Conservation (phyloP, 306 rosid species). For the Notholithocarpus densiflorus region DNA sequence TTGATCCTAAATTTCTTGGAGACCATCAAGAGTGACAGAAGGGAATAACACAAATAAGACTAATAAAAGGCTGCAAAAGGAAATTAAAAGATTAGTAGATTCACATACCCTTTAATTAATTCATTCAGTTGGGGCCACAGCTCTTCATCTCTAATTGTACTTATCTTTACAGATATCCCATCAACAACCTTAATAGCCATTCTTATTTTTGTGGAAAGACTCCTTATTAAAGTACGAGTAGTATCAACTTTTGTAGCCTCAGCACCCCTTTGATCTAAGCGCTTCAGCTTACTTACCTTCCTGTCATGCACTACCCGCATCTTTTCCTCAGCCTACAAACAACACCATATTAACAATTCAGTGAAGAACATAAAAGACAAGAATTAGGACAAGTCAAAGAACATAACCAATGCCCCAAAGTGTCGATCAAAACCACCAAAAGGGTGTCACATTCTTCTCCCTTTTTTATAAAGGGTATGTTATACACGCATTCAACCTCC, state of each 20-base stretch:
- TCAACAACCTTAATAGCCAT: conserved; percentile 96
- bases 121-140: conserved; percentile 86
- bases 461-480: no score
- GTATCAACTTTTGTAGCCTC: conserved; percentile 72
- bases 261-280: conserved; percentile 79
- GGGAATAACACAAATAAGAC: conserved; percentile 13
- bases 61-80: background rate
- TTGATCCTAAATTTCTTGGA: background rate
- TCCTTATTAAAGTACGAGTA: conserved; percentile 58
- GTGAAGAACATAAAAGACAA: background rate
- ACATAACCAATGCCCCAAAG: background rate
- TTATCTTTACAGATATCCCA: conserved; percentile 80
- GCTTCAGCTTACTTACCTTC: conserved; percentile 72
- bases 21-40: conserved; percentile 8
- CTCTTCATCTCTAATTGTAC: conserved; percentile 89
- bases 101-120: conserved; percentile 81
- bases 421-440: background rate
- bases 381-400: conserved; percentile 5
- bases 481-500: no score
- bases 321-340: conserved; percentile 85
- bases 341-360: conserved; percentile 6
- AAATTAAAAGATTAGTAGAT: conserved; percentile 6
- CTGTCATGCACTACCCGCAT: conserved; percentile 84
- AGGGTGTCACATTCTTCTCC: background rate
- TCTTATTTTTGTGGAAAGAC: conserved; percentile 81